A percentile compares a stretch with the other conserved stretches of the same genome.
These are phyloP conservation scores for Apiospora aurea DNA, from an alignment of 2,329 filamentous ascomycete species.

Conservation along the genomic window DNA sequence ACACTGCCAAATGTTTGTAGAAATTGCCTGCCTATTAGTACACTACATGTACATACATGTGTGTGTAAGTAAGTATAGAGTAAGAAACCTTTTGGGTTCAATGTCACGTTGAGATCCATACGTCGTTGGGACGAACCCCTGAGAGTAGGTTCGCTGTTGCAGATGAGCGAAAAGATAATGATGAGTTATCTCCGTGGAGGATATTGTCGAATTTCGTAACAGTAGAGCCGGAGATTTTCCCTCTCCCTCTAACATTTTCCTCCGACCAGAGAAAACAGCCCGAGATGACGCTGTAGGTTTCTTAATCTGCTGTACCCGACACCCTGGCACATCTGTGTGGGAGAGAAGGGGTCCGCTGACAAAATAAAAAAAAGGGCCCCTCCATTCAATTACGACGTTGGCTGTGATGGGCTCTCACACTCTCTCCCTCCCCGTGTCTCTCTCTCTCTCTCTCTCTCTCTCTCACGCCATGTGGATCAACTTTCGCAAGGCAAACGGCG, in stretches of 20 bases:
- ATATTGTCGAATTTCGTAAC: not conserved
- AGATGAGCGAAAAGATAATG: not conserved
- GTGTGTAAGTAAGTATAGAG: no score
- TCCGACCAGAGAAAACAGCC: constrained; percentile 5
- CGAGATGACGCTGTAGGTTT: not conserved
- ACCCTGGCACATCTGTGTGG: constrained; percentile 4
- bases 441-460: not conserved
- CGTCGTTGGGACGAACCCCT: not conserved
- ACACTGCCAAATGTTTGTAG: no score
- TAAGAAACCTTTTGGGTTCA: no score
- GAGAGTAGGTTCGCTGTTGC: not conserved
- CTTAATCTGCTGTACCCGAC: constrained; percentile 6
- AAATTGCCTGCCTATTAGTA: no score
- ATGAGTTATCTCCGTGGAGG: not conserved
- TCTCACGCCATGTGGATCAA: constrained; percentile 2
- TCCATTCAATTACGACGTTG: constrained; percentile 17
- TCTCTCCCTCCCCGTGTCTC: not conserved
- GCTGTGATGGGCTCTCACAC: not conserved
- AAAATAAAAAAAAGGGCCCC: not conserved
- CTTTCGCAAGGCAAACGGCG: constrained; percentile 17
- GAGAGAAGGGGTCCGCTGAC: constrained; percentile 14
- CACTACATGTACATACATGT: no score
- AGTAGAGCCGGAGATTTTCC: not conserved
- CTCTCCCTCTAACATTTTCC: not conserved
- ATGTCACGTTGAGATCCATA: not conserved